A percentile compares a stretch with the other conserved stretches of the same genome.
phyloP scores from a whole-genome alignment of 2,329 filamentous ascomycete species.

The Venturiaceae sp. region DNA sequence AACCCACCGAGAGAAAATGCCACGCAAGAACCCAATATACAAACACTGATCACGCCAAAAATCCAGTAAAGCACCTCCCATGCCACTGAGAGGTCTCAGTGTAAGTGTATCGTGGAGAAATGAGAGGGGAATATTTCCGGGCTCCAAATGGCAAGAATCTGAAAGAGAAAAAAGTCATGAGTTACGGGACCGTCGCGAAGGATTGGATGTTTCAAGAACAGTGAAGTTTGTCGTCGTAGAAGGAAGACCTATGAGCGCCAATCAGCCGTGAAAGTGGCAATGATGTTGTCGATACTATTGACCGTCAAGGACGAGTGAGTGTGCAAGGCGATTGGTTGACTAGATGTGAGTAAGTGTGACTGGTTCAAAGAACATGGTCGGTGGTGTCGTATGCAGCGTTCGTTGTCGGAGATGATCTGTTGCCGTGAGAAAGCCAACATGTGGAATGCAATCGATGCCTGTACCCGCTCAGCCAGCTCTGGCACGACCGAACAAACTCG shows the following conservation, averaged over 20 bases:
- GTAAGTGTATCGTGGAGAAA: too few relatives aligned
- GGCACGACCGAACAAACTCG: conserved; percentile 84
- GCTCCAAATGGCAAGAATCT: neutral
- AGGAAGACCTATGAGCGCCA: neutral
- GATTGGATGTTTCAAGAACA: neutral
- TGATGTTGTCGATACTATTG: neutral
- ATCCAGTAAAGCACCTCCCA: neutral
- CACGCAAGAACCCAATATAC: neutral
- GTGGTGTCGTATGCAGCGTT: too few relatives aligned
- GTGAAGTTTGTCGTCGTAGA: neutral
- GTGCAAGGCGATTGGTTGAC: too few relatives aligned
- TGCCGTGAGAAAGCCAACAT: neutral
- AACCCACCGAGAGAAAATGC: neutral
- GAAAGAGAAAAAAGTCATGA: neutral
- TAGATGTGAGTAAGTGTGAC: too few relatives aligned
- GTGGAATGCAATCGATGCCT: too few relatives aligned
- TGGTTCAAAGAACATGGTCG: too few relatives aligned
- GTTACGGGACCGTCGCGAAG: neutral
- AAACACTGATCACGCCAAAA: neutral
- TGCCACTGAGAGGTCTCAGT: too few relatives aligned
- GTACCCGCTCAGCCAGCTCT: conserved; percentile 57
- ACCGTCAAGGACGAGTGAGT: too few relatives aligned
- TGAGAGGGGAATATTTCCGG: neutral
- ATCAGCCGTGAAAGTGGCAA: conserved; percentile 1
- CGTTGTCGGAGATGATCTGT: neutral